phyloP scores from a whole-genome alignment of 768 basidiomycete genomes.

The Pleurotus pulmonarius region DNA sequence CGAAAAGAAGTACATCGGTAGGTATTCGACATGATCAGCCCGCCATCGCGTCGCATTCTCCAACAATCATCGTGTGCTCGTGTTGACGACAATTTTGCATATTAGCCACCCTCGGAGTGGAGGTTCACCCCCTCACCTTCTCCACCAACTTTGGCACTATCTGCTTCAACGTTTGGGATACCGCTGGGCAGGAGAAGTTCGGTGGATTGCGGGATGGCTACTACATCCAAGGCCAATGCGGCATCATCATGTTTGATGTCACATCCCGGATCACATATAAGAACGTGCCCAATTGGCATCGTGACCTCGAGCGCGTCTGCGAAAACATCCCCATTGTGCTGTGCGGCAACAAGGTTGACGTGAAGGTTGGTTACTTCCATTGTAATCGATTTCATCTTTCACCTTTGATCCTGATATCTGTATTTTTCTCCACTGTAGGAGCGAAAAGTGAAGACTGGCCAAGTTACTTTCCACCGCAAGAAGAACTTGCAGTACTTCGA shows the following conservation, averaged over 20 bases:
- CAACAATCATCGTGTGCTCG: conserved; percentile 9
- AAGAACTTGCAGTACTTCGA: conserved; percentile 99
- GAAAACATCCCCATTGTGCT: conserved; percentile 99
- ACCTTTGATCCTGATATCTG: neutral
- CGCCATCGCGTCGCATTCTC: conserved; percentile 10
- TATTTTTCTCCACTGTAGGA: conserved; percentile 53
- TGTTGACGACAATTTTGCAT: conserved; percentile 13
- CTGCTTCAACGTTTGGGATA: conserved; percentile 99
- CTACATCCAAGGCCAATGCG: conserved; percentile 97
- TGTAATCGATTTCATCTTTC: conserved; percentile 8
- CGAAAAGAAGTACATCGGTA: conserved; percentile 99
- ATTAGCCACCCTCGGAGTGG: conserved; percentile 97
- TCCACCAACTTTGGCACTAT: conserved; percentile 98
- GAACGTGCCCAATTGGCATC: conserved; percentile 99
- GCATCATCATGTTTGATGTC: conserved; percentile 99
- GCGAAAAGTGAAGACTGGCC: conserved; percentile 98
- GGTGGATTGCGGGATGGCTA: conserved; percentile 97
- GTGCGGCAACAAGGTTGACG: conserved; percentile 99
- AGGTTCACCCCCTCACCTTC: conserved; percentile 96
- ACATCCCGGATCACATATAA: conserved; percentile 99
- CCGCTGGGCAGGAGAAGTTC: conserved; percentile 99
- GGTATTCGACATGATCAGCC: conserved; percentile 20
- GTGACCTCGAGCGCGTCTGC: conserved; percentile 98
- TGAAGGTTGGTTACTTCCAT: conserved; percentile 67
- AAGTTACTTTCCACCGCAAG: conserved; percentile 99